These are phyloP conservation scores for Collariella sp. DNA, from an alignment of 495 filamentous ascomycete genomes.

Conservation along the genomic window DNA sequence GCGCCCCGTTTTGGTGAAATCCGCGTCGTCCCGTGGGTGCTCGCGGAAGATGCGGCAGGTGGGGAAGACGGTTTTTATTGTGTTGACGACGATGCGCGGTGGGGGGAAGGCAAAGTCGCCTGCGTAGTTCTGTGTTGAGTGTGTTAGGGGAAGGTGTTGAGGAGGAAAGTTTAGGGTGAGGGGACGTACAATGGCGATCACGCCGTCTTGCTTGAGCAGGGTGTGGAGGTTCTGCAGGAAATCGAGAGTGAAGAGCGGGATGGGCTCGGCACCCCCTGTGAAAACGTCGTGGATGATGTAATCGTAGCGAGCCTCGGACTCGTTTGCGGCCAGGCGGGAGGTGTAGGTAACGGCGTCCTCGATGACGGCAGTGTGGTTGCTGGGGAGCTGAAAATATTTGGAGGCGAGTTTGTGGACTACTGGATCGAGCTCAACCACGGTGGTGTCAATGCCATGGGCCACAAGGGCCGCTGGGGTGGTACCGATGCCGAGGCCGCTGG, in stretches of 20 bases:
- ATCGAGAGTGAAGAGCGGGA: conserved; percentile 75
- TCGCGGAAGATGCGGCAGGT: conserved; percentile 81
- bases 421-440: conserved; percentile 89
- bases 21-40: conserved; percentile 40
- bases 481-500: conserved; percentile 81
- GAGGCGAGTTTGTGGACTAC: conserved; percentile 72
- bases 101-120: conserved; percentile 72
- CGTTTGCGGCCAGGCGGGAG: conserved; percentile 33
- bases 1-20: conserved; percentile 32
- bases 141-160: neutral
- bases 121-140: conserved; percentile 75
- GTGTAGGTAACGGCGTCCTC: conserved; percentile 76
- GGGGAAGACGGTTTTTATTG: conserved; percentile 64
- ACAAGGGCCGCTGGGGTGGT: conserved; percentile 82
- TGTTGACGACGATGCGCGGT: conserved; percentile 61
- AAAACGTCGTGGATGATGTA: conserved; percentile 99
- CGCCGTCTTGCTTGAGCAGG: conserved; percentile 68
- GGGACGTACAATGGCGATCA: conserved; percentile 74
- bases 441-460: conserved; percentile 80
- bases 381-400: conserved; percentile 72
- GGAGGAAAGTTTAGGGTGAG: neutral
- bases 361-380: conserved; percentile 71
- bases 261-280: conserved; percentile 88
- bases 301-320: conserved; percentile 51
- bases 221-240: conserved; percentile 61